Evolutionary conservation across 2,329 filamentous ascomycete species (phyloP).

Genomic region (Drechslerella stenobrocha): DNA sequence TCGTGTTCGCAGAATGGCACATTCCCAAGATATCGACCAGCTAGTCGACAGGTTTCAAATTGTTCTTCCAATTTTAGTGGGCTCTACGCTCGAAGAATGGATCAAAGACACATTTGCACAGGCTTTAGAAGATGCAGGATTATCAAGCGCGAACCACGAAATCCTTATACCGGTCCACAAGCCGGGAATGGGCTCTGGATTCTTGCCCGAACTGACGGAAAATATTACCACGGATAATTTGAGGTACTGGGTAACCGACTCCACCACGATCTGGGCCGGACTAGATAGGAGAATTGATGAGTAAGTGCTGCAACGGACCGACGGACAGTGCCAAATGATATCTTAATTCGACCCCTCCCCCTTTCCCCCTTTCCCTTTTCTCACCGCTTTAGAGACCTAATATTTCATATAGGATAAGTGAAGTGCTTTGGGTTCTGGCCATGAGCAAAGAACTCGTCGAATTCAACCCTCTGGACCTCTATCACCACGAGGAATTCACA

Average conservation of each 20-base stretch:
- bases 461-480: background rate
- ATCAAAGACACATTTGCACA: conserved; percentile 41
- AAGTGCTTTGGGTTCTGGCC: conserved; percentile 48
- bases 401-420: conserved; percentile 43
- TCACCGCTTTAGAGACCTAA: too few species aligned
- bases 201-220: conserved; percentile 20
- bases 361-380: too few species aligned
- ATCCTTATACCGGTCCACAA: conserved; percentile 46
- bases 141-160: conserved; percentile 11
- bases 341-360: too few species aligned
- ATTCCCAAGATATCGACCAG: conserved; percentile 42
- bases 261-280: conserved; percentile 51
- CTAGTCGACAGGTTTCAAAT: conserved; percentile 49
- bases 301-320: conserved; percentile 28
- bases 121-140: conserved; percentile 34
- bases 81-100: conserved; percentile 43
- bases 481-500: background rate
- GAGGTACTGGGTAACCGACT: conserved; percentile 51
- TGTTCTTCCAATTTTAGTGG: conserved; percentile 47
- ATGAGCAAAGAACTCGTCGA: conserved; percentile 18
- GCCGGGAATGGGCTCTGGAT: conserved; percentile 32
- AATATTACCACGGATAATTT: conserved; percentile 13
- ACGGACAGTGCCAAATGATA: too few species aligned
- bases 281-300: conserved; percentile 51
- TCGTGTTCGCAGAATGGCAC: conserved; percentile 50